These are phyloP conservation scores for Colletotrichum eremochloae DNA, from an alignment of 2,329 filamentous ascomycete genomes.

Conservation along the genomic window DNA sequence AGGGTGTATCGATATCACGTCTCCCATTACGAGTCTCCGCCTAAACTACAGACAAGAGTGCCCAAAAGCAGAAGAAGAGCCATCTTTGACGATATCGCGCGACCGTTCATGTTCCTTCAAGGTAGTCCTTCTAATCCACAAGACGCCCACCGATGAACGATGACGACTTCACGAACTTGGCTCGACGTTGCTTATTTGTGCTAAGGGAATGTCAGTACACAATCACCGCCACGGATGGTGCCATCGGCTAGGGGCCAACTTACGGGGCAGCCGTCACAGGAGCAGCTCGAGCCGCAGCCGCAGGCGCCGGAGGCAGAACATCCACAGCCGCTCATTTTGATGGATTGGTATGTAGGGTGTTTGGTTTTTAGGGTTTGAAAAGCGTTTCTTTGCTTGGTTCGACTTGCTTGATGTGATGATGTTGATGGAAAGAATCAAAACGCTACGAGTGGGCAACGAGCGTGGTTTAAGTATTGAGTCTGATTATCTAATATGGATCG, in stretches of 20 bases:
- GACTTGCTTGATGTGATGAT: slow-evolving; percentile 21
- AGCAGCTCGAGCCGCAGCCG: slow-evolving; percentile 58
- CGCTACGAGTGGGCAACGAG: background rate
- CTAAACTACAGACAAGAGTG: slow-evolving; percentile 4
- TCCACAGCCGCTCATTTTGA: slow-evolving; percentile 59
- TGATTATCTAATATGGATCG: slow-evolving; percentile 37
- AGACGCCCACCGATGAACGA: background rate
- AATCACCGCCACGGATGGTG: background rate
- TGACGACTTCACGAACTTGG: background rate
- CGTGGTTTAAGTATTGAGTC: slow-evolving; percentile 21
- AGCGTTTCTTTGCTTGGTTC: background rate
- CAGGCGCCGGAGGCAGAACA: slow-evolving; percentile 58
- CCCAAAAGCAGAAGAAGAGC: background rate
- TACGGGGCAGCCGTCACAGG: slow-evolving; percentile 60
- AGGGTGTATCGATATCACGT: background rate
- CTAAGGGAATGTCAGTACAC: slow-evolving; percentile 8
- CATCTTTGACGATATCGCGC: background rate
- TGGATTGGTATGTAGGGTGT: slow-evolving; percentile 28
- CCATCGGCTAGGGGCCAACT: slow-evolving; percentile 44
- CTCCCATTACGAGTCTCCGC: slow-evolving; percentile 7
- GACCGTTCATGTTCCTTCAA: background rate
- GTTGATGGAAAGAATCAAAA: background rate
- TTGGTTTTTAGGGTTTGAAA: slow-evolving; percentile 2
- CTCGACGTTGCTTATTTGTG: slow-evolving; percentile 34
- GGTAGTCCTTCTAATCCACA: background rate